Conservation (phyloP, 2,329 filamentous ascomycete species). For the Ophiostoma populinum region DNA sequence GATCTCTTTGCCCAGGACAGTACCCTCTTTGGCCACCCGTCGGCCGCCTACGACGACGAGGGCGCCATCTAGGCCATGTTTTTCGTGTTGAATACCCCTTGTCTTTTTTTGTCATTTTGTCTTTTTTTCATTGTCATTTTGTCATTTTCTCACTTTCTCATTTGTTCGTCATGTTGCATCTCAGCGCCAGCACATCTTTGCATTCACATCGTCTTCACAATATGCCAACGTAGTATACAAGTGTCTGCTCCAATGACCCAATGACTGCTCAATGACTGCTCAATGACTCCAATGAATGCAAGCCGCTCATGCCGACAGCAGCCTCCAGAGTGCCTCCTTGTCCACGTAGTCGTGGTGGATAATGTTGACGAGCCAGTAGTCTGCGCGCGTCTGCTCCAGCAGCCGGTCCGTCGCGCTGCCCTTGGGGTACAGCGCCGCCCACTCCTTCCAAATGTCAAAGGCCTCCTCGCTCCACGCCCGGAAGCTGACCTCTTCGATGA, state of each 20-base stretch:
- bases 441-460: slow-evolving; percentile 88
- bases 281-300: neutral
- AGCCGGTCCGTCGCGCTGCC: slow-evolving; percentile 54
- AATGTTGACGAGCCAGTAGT: slow-evolving; percentile 79
- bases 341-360: slow-evolving; percentile 69
- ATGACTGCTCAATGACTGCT: too few species aligned
- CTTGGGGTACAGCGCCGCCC: slow-evolving; percentile 73
- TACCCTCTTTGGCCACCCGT: too few species aligned
- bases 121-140: neutral
- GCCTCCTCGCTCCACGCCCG: slow-evolving; percentile 93
- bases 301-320: slow-evolving; percentile 23
- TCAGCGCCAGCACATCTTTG: neutral
- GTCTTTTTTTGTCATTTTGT: neutral
- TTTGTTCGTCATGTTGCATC: neutral
- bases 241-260: too few species aligned
- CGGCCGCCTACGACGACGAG: slow-evolving; percentile 9
- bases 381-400: slow-evolving; percentile 47
- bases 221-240: too few species aligned
- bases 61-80: slow-evolving; percentile 1
- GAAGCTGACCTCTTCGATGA: slow-evolving; percentile 95
- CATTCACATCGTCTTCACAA: neutral
- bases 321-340: slow-evolving; percentile 52
- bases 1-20: slow-evolving; percentile 2
- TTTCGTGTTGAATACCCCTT: neutral
- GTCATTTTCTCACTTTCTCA: neutral